Percentiles rank a stretch among this genome's conserved stretches.
Conservation (phyloP, 352 stramenopile species). For the Pythium monospermum region DNA sequence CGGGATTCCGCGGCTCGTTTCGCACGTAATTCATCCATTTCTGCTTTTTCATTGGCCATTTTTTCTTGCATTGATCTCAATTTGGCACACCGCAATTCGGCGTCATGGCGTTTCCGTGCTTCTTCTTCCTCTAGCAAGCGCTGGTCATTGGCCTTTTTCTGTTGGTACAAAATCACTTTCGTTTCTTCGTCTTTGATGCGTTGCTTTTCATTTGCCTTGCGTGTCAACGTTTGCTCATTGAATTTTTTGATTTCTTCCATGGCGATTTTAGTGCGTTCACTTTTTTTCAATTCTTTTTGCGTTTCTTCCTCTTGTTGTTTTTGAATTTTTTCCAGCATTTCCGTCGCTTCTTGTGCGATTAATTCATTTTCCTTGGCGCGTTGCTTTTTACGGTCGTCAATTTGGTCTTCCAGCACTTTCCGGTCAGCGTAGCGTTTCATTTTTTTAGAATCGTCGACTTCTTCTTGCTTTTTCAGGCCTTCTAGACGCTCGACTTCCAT, state of each 20-base stretch:
- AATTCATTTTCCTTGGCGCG: constrained; percentile 39
- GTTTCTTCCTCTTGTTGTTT: constrained; percentile 61
- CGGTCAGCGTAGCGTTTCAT: constrained; percentile 75
- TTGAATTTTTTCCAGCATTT: constrained; percentile 88
- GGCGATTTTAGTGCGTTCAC: constrained; percentile 40
- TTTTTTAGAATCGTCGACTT: constrained; percentile 86
- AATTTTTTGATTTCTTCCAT: constrained; percentile 76
- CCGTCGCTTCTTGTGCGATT: constrained; percentile 72
- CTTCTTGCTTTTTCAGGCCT: constrained; percentile 88
- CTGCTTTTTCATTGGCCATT: constrained; percentile 79
- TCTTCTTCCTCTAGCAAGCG: constrained; percentile 64
- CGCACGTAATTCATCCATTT: constrained; percentile 91
- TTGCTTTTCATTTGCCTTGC: constrained; percentile 57
- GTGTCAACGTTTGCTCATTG: constrained; percentile 46
- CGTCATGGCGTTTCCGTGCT: constrained; percentile 52
- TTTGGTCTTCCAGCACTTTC: constrained; percentile 88
- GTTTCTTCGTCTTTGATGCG: constrained; percentile 80
- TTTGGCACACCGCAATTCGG: constrained; percentile 70
- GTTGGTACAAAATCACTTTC: constrained; percentile 57
- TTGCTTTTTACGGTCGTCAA: constrained; percentile 48
- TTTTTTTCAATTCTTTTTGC: constrained; percentile 65
- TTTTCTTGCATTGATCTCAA: constrained; percentile 83
- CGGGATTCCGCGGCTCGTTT: constrained; percentile 86
- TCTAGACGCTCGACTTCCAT: constrained; percentile 94
- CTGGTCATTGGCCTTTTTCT: constrained; percentile 68